A percentile compares a stretch with the other conserved stretches of the same genome.
These are phyloP conservation scores for Apiospora kogelbergensis DNA, from an alignment of 2,329 filamentous ascomycete genomes.

Conservation along the genomic window DNA sequence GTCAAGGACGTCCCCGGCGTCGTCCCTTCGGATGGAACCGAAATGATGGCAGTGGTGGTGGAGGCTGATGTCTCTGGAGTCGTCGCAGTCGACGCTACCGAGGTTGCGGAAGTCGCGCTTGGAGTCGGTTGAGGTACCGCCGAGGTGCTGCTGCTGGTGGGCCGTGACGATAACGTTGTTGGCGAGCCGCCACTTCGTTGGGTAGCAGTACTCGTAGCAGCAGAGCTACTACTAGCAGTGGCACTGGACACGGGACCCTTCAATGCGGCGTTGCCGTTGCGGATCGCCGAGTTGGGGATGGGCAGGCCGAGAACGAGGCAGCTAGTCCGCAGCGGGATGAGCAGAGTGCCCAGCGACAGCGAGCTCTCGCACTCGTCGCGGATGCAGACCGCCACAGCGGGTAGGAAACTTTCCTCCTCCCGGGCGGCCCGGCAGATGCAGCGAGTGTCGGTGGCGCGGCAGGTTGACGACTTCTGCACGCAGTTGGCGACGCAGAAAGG, in stretches of 20 bases:
- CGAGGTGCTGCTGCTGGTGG: not conserved
- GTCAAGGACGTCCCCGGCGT: not conserved
- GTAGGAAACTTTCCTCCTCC: conserved; percentile 33
- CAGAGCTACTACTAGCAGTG: not conserved
- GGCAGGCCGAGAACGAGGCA: conserved; percentile 31
- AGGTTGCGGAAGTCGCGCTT: not conserved
- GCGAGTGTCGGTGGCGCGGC: conserved; percentile 28
- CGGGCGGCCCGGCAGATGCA: conserved; percentile 36
- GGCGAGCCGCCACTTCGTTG: not conserved
- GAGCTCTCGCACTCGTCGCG: conserved; percentile 35
- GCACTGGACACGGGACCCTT: conserved; percentile 16
- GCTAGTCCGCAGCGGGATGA: conserved; percentile 29
- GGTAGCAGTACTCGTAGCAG: not conserved
- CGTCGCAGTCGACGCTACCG: not conserved
- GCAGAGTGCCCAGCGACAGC: conserved; percentile 32
- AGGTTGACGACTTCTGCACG: conserved; percentile 30
- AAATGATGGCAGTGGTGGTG: not conserved
- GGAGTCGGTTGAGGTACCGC: not conserved
- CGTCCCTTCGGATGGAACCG: not conserved
- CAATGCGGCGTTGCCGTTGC: conserved; percentile 28
- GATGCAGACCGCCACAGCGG: conserved; percentile 38
- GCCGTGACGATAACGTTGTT: not conserved
- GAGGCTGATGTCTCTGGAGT: not conserved
- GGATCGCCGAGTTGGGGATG: conserved; percentile 33
- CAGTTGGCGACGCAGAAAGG: conserved; percentile 35